phyloP scores from a whole-genome alignment of 495 filamentous ascomycete species.

The Neurospora cerealis region DNA sequence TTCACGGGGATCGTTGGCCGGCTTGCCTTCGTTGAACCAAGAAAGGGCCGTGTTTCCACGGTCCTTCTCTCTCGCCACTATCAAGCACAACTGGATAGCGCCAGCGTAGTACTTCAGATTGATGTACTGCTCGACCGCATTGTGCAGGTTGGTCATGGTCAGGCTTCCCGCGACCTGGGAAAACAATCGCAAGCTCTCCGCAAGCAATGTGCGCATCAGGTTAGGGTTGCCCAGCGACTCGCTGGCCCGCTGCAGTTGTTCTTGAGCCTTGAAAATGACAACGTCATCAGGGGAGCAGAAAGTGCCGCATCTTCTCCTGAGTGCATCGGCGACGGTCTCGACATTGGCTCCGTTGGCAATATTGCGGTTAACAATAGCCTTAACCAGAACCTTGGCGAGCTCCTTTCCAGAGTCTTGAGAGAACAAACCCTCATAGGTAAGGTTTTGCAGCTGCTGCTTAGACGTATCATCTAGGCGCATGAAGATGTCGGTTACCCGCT shows the following conservation, averaged over 20 bases:
- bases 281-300: slow-evolving; percentile 97
- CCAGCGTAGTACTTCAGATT: slow-evolving; percentile 82
- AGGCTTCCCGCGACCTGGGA: slow-evolving; percentile 75
- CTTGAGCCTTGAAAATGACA: slow-evolving; percentile 95
- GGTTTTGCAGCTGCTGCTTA: slow-evolving; percentile 54
- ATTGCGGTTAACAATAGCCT: slow-evolving; percentile 94
- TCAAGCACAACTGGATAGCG: slow-evolving; percentile 79
- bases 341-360: slow-evolving; percentile 94
- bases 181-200: slow-evolving; percentile 82
- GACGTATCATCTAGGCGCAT: slow-evolving; percentile 60
- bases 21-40: slow-evolving; percentile 51
- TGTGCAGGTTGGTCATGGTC: slow-evolving; percentile 67
- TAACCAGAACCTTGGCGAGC: slow-evolving; percentile 91
- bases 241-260: slow-evolving; percentile 75
- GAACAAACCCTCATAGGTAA: slow-evolving; percentile 84
- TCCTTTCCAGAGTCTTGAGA: slow-evolving; percentile 68
- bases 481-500: slow-evolving; percentile 81
- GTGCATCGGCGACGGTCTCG: slow-evolving; percentile 88
- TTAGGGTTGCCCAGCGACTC: slow-evolving; percentile 69
- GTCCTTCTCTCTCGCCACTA: slow-evolving; percentile 71
- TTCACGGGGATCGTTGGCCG: slow-evolving; percentile 53
- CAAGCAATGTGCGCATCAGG: slow-evolving; percentile 67
- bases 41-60: slow-evolving; percentile 69
- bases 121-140: slow-evolving; percentile 68
- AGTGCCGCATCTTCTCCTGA: slow-evolving; percentile 81